These are phyloP conservation scores for Camellia sinensis DNA, from an alignment of 148 eudicot species.

Conservation along the genomic window DNA sequence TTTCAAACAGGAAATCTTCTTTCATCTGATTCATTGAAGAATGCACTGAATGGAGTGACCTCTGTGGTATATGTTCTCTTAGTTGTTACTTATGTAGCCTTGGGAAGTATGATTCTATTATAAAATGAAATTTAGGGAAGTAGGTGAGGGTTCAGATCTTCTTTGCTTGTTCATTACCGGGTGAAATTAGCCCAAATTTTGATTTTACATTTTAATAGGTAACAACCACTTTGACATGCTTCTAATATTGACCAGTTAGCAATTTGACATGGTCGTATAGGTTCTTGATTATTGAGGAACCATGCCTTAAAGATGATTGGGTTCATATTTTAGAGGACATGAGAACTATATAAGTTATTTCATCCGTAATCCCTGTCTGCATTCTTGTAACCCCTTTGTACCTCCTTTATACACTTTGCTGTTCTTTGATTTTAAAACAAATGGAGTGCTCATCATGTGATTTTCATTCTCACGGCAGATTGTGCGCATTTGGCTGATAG, in stretches of 20 bases:
- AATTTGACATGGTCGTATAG: background rate
- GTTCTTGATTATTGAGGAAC: background rate
- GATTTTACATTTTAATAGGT: background rate
- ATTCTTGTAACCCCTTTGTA: too few species aligned
- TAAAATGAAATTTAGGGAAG: background rate
- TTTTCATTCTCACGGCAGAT: background rate
- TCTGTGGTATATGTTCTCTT: constrained; percentile 43
- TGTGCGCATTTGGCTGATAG: background rate
- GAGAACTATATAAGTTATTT: background rate
- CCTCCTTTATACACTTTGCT: background rate
- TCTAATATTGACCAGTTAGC: background rate
- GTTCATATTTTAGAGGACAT: background rate
- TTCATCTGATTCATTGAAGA: constrained; percentile 48
- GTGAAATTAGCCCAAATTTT: background rate
- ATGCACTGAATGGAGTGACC: constrained; percentile 60
- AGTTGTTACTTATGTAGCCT: constrained; percentile 5
- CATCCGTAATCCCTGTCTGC: background rate
- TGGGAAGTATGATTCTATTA: background rate
- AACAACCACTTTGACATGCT: background rate
- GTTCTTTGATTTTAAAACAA: background rate
- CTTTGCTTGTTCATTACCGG: background rate
- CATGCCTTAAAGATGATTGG: background rate
- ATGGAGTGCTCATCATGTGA: background rate
- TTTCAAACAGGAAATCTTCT: constrained; percentile 54
- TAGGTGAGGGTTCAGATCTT: constrained; percentile 3